Percentiles rank a stretch among this genome's conserved stretches.
These are phyloP conservation scores for Fusarium clavum DNA, from an alignment of 2,329 filamentous ascomycete genomes.

Conservation along the genomic window DNA sequence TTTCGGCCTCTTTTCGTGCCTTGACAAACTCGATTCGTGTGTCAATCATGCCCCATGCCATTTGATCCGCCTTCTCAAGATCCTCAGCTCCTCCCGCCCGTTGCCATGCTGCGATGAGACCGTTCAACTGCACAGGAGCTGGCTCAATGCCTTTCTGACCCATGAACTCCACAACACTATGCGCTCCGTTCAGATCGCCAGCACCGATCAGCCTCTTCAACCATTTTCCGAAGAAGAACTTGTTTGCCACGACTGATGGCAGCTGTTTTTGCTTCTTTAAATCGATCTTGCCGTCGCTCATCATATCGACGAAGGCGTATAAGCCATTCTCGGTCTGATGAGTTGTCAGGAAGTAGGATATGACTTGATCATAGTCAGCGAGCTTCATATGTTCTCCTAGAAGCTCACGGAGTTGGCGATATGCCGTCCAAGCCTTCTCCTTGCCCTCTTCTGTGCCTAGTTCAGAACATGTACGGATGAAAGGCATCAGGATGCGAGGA, in stretches of 20 bases:
- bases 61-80: conserved; percentile 70
- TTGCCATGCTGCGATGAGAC: conserved; percentile 82
- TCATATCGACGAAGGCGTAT: conserved; percentile 89
- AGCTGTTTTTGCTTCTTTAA: conserved; percentile 58
- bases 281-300: conserved; percentile 70
- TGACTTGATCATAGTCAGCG: conserved; percentile 80
- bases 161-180: conserved; percentile 81
- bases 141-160: conserved; percentile 74
- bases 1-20: conserved; percentile 50
- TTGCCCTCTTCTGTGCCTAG: conserved; percentile 59
- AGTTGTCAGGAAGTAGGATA: conserved; percentile 75
- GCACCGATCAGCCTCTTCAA: conserved; percentile 83
- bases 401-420: conserved; percentile 71
- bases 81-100: conserved; percentile 68
- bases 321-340: conserved; percentile 75
- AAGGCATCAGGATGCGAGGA: conserved; percentile 69
- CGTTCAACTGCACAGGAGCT: conserved; percentile 82
- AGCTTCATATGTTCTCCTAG: conserved; percentile 73
- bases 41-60: conserved; percentile 83
- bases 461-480: conserved; percentile 76
- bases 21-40: conserved; percentile 73
- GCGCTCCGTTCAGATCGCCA: conserved; percentile 76
- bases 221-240: conserved; percentile 90
- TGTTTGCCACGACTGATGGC: conserved; percentile 69
- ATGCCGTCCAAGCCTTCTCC: conserved; percentile 73